Evolutionary conservation across 768 basidiomycete genomes (phyloP).

Genomic region (Auricularia sp.): DNA sequence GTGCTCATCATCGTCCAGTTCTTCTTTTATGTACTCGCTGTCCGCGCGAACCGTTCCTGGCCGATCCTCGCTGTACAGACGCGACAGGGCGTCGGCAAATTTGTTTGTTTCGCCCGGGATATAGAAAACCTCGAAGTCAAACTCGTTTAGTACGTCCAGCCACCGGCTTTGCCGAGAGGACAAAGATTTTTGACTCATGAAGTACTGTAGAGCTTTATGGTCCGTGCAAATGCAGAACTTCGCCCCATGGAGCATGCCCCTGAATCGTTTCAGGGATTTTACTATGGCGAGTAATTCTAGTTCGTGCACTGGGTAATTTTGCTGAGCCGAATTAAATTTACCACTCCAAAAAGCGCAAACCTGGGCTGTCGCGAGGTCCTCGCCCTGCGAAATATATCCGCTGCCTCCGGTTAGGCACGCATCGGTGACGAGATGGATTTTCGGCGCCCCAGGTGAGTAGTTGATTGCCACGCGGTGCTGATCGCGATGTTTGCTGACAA

Average conservation of each 20-base stretch:
- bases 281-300: slow-evolving; percentile 27
- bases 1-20: background rate
- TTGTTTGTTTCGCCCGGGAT: background rate
- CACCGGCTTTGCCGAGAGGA: slow-evolving; percentile 1
- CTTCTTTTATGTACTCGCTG: slow-evolving; percentile 14
- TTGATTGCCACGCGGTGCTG: slow-evolving; percentile 16
- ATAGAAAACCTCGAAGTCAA: slow-evolving; percentile 4
- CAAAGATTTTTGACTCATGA: background rate
- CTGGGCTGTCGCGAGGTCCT: slow-evolving; percentile 16
- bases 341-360: slow-evolving; percentile 27
- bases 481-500: slow-evolving; percentile 13
- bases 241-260: slow-evolving; percentile 22
- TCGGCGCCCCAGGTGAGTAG: too few species aligned
- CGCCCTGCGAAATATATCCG: slow-evolving; percentile 21
- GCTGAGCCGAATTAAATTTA: slow-evolving; percentile 27
- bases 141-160: slow-evolving; percentile 3
- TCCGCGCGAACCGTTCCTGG: slow-evolving; percentile 15
- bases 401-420: slow-evolving; percentile 22
- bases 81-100: slow-evolving; percentile 15
- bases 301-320: slow-evolving; percentile 34
- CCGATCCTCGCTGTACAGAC: slow-evolving; percentile 15
- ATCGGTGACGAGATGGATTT: background rate
- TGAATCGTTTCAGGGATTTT: slow-evolving; percentile 24
- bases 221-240: slow-evolving; percentile 4
- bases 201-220: slow-evolving; percentile 4